Base-by-base conservation (phyloP, 805 yeast genomes). In the Candida corydali region DNA sequence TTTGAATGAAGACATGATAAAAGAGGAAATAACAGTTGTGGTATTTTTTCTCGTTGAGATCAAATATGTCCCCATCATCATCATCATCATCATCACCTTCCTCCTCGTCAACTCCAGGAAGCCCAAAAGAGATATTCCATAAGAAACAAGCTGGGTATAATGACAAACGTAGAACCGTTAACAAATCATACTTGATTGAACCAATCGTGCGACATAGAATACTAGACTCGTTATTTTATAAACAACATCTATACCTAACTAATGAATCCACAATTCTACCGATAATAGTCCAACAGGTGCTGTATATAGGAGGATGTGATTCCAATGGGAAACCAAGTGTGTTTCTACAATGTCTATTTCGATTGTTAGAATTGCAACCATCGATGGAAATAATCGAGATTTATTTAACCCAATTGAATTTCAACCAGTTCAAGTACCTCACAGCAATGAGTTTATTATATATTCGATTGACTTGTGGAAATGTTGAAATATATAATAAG, bases 281-380 rank as follows among this genome's bases (percentile, higher is more conserved):
- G 4, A 54, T 64, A 11, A 51, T 65, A 3, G 54, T 51, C 8
- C 42, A 51, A 10, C 59, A 64, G 8, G 66, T 67, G 17, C 43
- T 68, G 8, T 65, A 65, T 34, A 56, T 86, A 4, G 91, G 86
- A 0, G 81, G 84, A 0, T 60, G 73, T n/a, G 75, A 73, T 34
- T 61, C 69, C 11, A 63, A 61, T 16, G 77, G 78, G 22, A 59
- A 76, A 42, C 93, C 94, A 0, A 66, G 83, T 12, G 81, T 80
- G 10, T 87, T 86, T 47, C 53, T 86, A n/a, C 80, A 95, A 51
- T 68, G 95, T 30, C 56, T 87, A 23, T 76, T 86, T 50, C 78
- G 91, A 44, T 54, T 91, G 40, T 65, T 89, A 4, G 95, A 91
- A 55, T 57, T 93, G 12, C 77, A 77, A 43, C 97, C 97, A 0